Percentiles rank a stretch among this genome's conserved stretches.
Conservation (phyloP, 2,329 filamentous ascomycete genomes). For the Monilinia vaccinii-corymbosi region DNA sequence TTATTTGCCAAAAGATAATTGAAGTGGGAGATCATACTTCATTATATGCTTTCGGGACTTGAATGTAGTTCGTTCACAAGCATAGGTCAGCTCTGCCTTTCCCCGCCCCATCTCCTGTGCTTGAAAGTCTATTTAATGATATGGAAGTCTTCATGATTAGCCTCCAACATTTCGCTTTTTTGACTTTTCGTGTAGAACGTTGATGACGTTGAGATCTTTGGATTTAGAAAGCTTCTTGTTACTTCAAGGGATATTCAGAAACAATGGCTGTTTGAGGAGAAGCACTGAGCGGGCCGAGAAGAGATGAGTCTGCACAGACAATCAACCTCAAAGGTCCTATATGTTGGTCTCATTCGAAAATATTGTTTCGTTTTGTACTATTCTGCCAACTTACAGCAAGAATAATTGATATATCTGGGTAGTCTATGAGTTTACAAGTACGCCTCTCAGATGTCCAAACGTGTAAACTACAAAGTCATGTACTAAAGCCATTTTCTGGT, state of each 20-base stretch:
- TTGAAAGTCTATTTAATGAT: neutral
- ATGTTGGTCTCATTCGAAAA: neutral
- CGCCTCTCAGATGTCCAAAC: neutral
- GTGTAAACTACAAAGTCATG: neutral
- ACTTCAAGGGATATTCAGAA: neutral
- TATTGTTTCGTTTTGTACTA: neutral
- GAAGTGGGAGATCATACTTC: neutral
- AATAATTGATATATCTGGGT: neutral
- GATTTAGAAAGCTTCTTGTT: neutral
- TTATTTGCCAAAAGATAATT: neutral
- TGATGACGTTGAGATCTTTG: neutral
- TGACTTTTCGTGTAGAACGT: neutral
- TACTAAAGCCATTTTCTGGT: neutral
- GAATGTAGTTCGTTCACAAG: neutral
- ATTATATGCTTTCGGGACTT: neutral
- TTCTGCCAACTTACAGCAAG: too few relatives aligned
- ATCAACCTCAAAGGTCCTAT: neutral
- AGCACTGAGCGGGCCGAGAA: neutral
- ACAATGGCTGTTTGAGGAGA: neutral
- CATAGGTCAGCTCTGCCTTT: neutral
- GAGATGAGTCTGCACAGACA: neutral
- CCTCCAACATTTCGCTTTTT: neutral
- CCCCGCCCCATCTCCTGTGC: neutral
- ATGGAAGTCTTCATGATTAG: neutral
- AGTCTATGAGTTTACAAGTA: too few relatives aligned